Evolutionary conservation across 345 rosid species (phyloP).

Genomic region (Pistacia integerrima): DNA sequence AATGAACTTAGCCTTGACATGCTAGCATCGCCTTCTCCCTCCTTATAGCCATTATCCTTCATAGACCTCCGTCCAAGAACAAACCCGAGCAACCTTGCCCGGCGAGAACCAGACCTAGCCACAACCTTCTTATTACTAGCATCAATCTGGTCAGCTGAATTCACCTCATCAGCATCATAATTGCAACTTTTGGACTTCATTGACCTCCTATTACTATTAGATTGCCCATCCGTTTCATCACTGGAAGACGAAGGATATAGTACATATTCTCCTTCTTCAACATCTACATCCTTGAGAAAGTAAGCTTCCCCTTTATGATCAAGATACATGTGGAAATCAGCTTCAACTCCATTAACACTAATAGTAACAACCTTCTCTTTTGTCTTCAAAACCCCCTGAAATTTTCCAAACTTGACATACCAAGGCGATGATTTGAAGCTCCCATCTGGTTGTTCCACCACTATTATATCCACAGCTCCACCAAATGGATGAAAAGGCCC

Average conservation of each 20-base stretch:
- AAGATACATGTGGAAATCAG: slow-evolving; percentile 76
- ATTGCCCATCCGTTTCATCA: slow-evolving; percentile 52
- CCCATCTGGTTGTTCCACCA: slow-evolving; percentile 94
- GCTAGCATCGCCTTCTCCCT: slow-evolving; percentile 32
- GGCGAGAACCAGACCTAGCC: slow-evolving; percentile 43
- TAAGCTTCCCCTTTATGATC: slow-evolving; percentile 90
- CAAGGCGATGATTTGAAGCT: slow-evolving; percentile 97
- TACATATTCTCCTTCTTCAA: slow-evolving; percentile 46
- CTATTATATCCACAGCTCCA: slow-evolving; percentile 95
- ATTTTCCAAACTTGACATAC: slow-evolving; percentile 92
- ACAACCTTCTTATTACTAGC: slow-evolving; percentile 40
- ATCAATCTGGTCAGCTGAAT: slow-evolving; percentile 26
- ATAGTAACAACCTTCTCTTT: slow-evolving; percentile 64
- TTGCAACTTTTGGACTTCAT: slow-evolving; percentile 53
- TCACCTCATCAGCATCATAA: slow-evolving; percentile 37
- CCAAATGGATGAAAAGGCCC: slow-evolving; percentile 96
- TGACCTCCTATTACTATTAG: slow-evolving; percentile 33
- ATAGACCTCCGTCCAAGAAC: slow-evolving; percentile 63
- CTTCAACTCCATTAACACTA: slow-evolving; percentile 67
- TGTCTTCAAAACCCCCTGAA: slow-evolving; percentile 91
- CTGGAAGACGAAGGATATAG: slow-evolving; percentile 52
- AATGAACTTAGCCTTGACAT: slow-evolving; percentile 49
- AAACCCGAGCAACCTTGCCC: slow-evolving; percentile 62
- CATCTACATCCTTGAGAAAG: slow-evolving; percentile 67
- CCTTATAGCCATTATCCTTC: slow-evolving; percentile 37